phyloP scores from a whole-genome alignment of 2,329 filamentous ascomycete species.

The Exophiala sp. region DNA sequence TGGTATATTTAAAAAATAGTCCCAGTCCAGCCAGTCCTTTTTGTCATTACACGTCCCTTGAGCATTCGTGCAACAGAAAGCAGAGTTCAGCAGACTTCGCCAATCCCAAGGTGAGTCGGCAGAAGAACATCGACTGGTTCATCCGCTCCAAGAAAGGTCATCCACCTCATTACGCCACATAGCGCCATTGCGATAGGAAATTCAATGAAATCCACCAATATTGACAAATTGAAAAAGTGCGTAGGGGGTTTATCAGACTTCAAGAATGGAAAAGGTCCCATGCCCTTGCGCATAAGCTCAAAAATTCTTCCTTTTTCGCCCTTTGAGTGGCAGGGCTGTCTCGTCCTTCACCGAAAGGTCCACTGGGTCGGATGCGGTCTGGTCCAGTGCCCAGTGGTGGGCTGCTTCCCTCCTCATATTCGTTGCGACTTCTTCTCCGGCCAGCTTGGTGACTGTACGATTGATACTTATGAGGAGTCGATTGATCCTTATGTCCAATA shows the following conservation, averaged over 20 bases:
- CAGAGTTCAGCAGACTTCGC: background rate
- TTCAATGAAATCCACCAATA: background rate
- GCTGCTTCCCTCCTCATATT: conserved; percentile 85
- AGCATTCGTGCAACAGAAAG: conserved; percentile 9
- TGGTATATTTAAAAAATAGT: conserved; percentile 19
- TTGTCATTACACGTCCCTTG: conserved; percentile 17
- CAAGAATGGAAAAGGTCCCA: conserved; percentile 98
- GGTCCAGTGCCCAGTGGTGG: conserved; percentile 78
- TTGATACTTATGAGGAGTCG: conserved; percentile 44
- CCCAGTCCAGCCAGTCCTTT: conserved; percentile 25
- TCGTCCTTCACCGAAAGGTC: conserved; percentile 75
- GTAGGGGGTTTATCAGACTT: conserved; percentile 26
- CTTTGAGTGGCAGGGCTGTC: conserved; percentile 79
- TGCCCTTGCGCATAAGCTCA: conserved; percentile 78
- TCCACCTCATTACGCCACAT: conserved; percentile 10
- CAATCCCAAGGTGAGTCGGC: background rate
- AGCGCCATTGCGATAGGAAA: conserved; percentile 5
- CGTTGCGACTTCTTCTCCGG: conserved; percentile 75
- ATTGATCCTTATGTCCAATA: conserved; percentile 40
- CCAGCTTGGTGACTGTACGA: conserved; percentile 28
- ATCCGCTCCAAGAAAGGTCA: background rate
- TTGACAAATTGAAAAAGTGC: conserved; percentile 3
- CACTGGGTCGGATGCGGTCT: conserved; percentile 49
- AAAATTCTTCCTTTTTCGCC: conserved; percentile 89
- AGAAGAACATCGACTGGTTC: background rate